Conservation (phyloP, 257 asterid genomes). For the Paraleonurus japonicus region DNA sequence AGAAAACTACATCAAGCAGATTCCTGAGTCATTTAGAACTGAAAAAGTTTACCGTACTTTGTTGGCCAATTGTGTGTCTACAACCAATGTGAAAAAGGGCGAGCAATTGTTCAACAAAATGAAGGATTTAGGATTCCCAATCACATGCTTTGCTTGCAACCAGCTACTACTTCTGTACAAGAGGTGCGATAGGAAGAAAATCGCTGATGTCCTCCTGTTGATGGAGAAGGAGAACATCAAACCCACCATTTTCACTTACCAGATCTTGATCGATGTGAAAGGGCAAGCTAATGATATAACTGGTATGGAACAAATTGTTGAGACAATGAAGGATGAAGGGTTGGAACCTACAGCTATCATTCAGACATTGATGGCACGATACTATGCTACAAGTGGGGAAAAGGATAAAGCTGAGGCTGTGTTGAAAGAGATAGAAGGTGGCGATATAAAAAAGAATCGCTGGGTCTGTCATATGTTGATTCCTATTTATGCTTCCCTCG, state of each 20-base stretch:
- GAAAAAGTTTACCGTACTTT: conserved; percentile 64
- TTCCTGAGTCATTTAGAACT: conserved; percentile 59
- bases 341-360: conserved; percentile 36
- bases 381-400: conserved; percentile 47
- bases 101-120: conserved; percentile 69
- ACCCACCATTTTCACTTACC: conserved; percentile 60
- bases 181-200: conserved; percentile 54
- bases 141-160: conserved; percentile 51
- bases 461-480: conserved; percentile 43
- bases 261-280: conserved; percentile 50
- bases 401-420: conserved; percentile 63
- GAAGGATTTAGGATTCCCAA: conserved; percentile 50
- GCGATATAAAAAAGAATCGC: conserved; percentile 38
- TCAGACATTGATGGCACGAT: conserved; percentile 37
- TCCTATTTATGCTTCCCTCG: conserved; percentile 72
- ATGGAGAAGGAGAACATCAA: conserved; percentile 70
- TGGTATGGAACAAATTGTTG: conserved; percentile 71
- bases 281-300: conserved; percentile 57
- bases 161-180: conserved; percentile 72
- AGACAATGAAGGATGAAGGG: conserved; percentile 68
- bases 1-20: conserved; percentile 46
- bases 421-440: conserved; percentile 68
- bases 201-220: conserved; percentile 58
- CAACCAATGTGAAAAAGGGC: conserved; percentile 41
- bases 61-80: conserved; percentile 53